A percentile compares a stretch with the other conserved stretches of the same genome.
Conservation (phyloP, 1,284 basidiomycete genomes). For the Austroboletus niveus region DNA sequence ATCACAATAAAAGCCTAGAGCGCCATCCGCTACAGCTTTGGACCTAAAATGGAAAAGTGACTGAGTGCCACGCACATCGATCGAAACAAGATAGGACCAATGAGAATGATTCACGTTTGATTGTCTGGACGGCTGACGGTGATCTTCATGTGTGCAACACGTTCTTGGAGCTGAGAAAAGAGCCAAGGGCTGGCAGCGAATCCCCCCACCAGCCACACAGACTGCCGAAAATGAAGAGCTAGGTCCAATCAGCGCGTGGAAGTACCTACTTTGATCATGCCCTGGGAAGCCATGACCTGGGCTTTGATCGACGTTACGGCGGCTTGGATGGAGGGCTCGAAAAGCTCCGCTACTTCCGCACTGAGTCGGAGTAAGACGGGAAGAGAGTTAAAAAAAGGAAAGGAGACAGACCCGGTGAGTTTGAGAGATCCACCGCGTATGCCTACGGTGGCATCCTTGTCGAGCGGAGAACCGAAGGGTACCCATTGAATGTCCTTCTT, state of each 20-base stretch:
- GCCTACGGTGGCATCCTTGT: constrained; percentile 66
- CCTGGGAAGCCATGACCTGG: constrained; percentile 65
- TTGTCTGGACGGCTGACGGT: constrained; percentile 71
- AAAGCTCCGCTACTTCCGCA: constrained; percentile 63
- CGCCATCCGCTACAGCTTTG: constrained; percentile 78
- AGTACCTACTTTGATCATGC: constrained; percentile 55
- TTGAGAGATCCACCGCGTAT: constrained; percentile 71
- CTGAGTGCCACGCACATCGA: constrained; percentile 5
- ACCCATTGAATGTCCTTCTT: constrained; percentile 66
- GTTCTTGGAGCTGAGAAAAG: constrained; percentile 69
- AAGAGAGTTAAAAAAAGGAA: constrained; percentile 3
- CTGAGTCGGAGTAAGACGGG: constrained; percentile 29
- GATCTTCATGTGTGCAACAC: constrained; percentile 52
- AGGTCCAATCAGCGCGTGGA: neutral
- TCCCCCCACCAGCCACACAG: constrained; percentile 76
- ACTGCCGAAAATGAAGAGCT: constrained; percentile 37
- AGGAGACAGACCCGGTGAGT: constrained; percentile 54
- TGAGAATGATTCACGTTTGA: constrained; percentile 53
- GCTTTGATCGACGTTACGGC: constrained; percentile 65
- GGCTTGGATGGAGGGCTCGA: constrained; percentile 74
- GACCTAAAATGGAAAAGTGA: constrained; percentile 44
- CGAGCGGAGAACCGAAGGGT: constrained; percentile 72
- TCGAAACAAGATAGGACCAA: constrained; percentile 7
- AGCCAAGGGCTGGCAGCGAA: constrained; percentile 79
- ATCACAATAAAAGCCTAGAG: constrained; percentile 78